Evolutionary conservation across 2,329 filamentous ascomycete genomes (phyloP), one percentile per base, ranked within the genome.

Genomic region (Colletotrichum sp.): DNA sequence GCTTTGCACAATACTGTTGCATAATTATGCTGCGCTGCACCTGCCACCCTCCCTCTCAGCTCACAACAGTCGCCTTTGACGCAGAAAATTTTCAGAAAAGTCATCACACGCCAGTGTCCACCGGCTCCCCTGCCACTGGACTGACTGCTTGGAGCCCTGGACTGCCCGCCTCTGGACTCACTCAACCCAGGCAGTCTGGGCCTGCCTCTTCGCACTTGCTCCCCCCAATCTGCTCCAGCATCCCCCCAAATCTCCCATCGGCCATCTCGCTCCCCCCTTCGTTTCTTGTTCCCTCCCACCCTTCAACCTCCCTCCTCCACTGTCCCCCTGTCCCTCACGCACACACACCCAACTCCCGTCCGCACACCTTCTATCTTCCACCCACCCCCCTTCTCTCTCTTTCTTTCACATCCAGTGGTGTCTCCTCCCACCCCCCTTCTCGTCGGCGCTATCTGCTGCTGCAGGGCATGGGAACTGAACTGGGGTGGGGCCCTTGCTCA

Each of bases 81-180:
- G 67, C 75, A 71, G 68, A 75, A 75, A 77, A 75, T 72, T 77
- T 77, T 75, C 64, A 52, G 22, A 25, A 61, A 71, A 25, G 65
- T 66, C 61, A 64, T 75, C 73, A 67, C 71, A 74, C 71, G 61
- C 60, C 74, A 43, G 61, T 22, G 74, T 58, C 75, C 67, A 67
- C 66, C 62, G 22, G 36, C 48, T 48, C 28, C 61, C 36, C 72
- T 52, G 43, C 48, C 43, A 36, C 69, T 18, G 25, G 43, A 52
- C 48, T 36, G 30, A 10, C 60, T 62, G 60, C 18, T 30, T 36
- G n/a, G 39, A 48, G 39, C 39, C 39, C 18, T 22, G 43, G 43
- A 52, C 43, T 52, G 43, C 43, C 43, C 22, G 43, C 43, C n/a
- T 58, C 25, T 30, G n/a, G 25, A 58, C 55, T 58, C 55, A 58